A percentile compares a stretch with the other conserved stretches of the same genome.
Evolutionary conservation across 2,329 filamentous ascomycete genomes (phyloP).

Genomic region (Claviceps arundinis): DNA sequence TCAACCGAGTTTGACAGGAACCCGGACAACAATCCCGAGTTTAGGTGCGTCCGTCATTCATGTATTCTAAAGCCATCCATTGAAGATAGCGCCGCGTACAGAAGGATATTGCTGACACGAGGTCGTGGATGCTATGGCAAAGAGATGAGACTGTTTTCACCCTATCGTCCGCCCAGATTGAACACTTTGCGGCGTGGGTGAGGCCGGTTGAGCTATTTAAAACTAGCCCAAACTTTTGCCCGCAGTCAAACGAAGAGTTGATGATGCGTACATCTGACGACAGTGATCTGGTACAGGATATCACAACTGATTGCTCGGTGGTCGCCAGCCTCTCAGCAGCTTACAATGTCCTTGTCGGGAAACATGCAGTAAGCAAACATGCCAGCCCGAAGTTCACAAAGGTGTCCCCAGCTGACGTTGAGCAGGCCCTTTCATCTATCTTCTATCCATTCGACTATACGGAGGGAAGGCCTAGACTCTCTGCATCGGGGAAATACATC

Average conservation of each 20-base stretch:
- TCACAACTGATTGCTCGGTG: constrained; percentile 92
- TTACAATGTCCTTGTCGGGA: constrained; percentile 54
- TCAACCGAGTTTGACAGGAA: constrained; percentile 43
- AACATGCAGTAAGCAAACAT: constrained; percentile 43
- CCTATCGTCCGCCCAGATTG: constrained; percentile 59
- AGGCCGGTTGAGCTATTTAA: constrained; percentile 54
- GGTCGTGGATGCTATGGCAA: not conserved
- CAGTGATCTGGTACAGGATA: constrained; percentile 84
- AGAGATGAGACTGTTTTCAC: constrained; percentile 59
- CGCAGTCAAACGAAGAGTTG: constrained; percentile 18
- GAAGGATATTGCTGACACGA: not conserved
- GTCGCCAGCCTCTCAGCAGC: constrained; percentile 87
- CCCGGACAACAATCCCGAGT: not conserved
- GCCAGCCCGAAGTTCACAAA: not conserved
- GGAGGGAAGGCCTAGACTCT: constrained; percentile 45
- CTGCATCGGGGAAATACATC: constrained; percentile 76
- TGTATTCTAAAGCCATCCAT: not conserved
- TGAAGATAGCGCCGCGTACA: not conserved
- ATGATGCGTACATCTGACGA: constrained; percentile 44
- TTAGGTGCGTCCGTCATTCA: not conserved
- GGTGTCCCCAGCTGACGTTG: not conserved
- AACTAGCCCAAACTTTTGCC: constrained; percentile 13
- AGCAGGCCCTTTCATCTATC: constrained; percentile 54
- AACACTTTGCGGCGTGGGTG: constrained; percentile 75
- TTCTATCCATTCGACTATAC: constrained; percentile 62